These are phyloP conservation scores for Suillus hirtellus DNA, from an alignment of 768 basidiomycete genomes.

Conservation along the genomic window DNA sequence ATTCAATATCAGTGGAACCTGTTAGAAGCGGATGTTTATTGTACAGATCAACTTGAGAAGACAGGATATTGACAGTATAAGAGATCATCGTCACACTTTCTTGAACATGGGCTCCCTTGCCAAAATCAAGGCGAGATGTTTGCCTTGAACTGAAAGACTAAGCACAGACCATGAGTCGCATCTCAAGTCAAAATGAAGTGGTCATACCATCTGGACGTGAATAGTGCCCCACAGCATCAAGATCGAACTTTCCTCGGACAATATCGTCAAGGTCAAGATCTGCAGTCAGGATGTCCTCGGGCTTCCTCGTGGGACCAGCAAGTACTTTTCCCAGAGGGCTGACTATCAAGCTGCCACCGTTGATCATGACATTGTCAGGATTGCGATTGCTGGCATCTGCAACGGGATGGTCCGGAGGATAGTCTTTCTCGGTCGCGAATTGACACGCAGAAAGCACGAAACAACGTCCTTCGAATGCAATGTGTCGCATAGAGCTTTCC, in stretches of 20 bases:
- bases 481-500: conserved; percentile 59
- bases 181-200: background rate
- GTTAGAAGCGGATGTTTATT: background rate
- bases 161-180: conserved; percentile 9
- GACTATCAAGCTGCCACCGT: conserved; percentile 62
- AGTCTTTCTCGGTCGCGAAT: conserved; percentile 55
- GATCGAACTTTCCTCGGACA: conserved; percentile 57
- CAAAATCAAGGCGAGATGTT: conserved; percentile 6
- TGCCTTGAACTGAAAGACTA: conserved; percentile 31
- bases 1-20: background rate
- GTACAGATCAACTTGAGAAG: background rate
- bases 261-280: conserved; percentile 61
- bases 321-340: conserved; percentile 57
- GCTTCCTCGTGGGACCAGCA: conserved; percentile 55
- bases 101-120: background rate
- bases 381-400: conserved; percentile 36
- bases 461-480: conserved; percentile 68
- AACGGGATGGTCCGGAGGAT: conserved; percentile 48
- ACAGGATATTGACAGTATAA: background rate
- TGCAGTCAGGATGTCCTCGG: conserved; percentile 55
- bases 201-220: conserved; percentile 54
- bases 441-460: conserved; percentile 68
- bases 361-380: conserved; percentile 55
- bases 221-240: conserved; percentile 65
- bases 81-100: background rate